Evolutionary conservation across 441 rosid genomes (phyloP).

Genomic region (Daphne laureola): DNA sequence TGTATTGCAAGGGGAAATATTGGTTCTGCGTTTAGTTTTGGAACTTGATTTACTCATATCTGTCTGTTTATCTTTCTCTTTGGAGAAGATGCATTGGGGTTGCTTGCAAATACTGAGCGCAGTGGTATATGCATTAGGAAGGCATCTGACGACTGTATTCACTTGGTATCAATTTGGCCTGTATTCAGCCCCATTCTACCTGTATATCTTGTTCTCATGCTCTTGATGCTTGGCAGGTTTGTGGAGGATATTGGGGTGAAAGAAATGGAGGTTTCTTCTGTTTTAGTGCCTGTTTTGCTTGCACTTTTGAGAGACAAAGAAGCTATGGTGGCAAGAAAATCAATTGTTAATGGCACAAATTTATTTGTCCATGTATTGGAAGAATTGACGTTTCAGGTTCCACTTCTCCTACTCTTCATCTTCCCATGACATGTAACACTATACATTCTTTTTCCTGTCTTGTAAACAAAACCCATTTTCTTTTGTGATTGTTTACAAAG

Average conservation of each 20-base stretch:
- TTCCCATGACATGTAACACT: not conserved
- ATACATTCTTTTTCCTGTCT: too few species aligned
- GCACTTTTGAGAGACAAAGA: slow-evolving; percentile 58
- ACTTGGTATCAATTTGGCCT: too few species aligned
- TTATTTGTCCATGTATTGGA: slow-evolving; percentile 60
- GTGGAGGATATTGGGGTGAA: slow-evolving; percentile 72
- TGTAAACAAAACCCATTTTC: not conserved
- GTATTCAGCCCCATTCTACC: too few species aligned
- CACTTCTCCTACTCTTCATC: slow-evolving; percentile 5
- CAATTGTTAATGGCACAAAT: slow-evolving; percentile 62
- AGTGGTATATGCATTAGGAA: too few species aligned
- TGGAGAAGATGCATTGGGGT: too few species aligned
- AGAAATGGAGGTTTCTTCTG: slow-evolving; percentile 55
- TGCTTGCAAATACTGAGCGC: too few species aligned
- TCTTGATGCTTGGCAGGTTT: slow-evolving; percentile 52
- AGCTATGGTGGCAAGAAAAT: slow-evolving; percentile 51
- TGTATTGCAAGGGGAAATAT: too few species aligned
- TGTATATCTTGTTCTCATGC: not conserved
- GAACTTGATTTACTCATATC: too few species aligned
- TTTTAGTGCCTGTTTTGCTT: slow-evolving; percentile 55
- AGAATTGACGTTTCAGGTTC: slow-evolving; percentile 86
- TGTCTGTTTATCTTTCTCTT: too few species aligned
- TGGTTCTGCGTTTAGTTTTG: too few species aligned
- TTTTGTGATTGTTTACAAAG: not conserved
- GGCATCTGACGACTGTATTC: too few species aligned